Conservation (phyloP, 805 yeast genomes). For the Nakazawaea sp. region DNA sequence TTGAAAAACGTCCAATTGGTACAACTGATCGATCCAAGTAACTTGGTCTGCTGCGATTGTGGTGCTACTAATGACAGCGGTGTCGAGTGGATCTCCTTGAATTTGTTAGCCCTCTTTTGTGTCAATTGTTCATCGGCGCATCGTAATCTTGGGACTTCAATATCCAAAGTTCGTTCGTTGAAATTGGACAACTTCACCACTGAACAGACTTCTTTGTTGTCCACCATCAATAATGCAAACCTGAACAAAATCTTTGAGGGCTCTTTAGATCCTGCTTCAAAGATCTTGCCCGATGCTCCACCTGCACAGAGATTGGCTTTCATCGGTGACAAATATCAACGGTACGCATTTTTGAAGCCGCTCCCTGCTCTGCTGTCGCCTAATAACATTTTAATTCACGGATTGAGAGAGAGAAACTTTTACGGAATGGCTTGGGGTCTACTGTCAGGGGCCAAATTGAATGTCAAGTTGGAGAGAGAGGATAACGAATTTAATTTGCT, state of each 20-base stretch:
- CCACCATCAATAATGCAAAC: conserved; percentile 40
- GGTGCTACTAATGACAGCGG: conserved; percentile 39
- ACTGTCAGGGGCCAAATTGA: conserved; percentile 41
- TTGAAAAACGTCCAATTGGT: conserved; percentile 29
- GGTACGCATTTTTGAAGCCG: conserved; percentile 34
- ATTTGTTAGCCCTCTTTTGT: conserved; percentile 65
- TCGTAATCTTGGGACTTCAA: conserved; percentile 75
- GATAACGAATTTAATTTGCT: conserved; percentile 25
- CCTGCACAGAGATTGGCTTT: conserved; percentile 47
- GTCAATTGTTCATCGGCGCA: conserved; percentile 87
- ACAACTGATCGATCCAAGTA: conserved; percentile 40
- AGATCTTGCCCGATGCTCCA: conserved; percentile 26
- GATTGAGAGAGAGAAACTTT: conserved; percentile 45
- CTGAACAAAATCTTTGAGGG: conserved; percentile 62
- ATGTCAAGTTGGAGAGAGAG: conserved; percentile 29
- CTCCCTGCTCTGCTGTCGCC: conserved; percentile 11
- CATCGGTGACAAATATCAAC: conserved; percentile 59
- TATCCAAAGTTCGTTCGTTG: conserved; percentile 72
- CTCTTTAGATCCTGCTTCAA: conserved; percentile 9
- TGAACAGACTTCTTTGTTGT: conserved; percentile 53
- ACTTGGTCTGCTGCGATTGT: conserved; percentile 75
- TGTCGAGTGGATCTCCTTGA: conserved; percentile 87
- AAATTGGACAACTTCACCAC: conserved; percentile 63
- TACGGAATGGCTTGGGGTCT: conserved; percentile 34
- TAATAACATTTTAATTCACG: conserved; percentile 38